Conservation (phyloP, 116 monocot species). For the Papilionanthe hybrid region DNA sequence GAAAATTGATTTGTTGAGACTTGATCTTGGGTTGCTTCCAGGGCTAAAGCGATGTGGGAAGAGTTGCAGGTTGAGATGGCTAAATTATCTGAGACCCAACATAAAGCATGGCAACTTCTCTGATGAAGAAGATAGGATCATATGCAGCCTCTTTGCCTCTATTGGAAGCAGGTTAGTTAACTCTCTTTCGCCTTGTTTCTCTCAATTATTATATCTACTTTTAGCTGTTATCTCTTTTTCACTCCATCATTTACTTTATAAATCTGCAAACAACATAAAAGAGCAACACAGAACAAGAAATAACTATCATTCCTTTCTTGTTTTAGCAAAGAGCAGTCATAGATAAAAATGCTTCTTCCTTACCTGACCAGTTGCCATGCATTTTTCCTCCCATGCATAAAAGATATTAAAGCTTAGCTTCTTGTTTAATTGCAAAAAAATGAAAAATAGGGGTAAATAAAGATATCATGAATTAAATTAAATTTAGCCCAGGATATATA, state of each 20-base stretch:
- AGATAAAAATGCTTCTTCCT: not conserved
- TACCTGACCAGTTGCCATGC: not conserved
- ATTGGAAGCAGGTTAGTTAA: constrained; percentile 19
- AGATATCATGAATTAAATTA: too few relatives aligned
- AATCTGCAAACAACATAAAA: too few relatives aligned
- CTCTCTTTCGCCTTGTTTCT: not conserved
- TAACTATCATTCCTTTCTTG: not conserved
- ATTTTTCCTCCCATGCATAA: not conserved
- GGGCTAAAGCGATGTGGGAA: constrained; percentile 23
- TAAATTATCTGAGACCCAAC: constrained; percentile 22
- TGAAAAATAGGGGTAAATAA: too few relatives aligned
- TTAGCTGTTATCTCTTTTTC: not conserved
- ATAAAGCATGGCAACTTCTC: constrained; percentile 20
- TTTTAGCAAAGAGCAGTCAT: not conserved
- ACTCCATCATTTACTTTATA: not conserved
- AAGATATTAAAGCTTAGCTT: not conserved
- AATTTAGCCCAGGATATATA: too few relatives aligned
- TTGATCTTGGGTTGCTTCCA: not conserved
- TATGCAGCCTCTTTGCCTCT: constrained; percentile 15
- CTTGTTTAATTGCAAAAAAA: not conserved
- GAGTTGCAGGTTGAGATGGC: constrained; percentile 23
- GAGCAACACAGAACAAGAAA: not conserved
- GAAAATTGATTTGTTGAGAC: not conserved
- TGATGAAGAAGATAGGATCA: constrained; percentile 20
- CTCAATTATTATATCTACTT: not conserved